Percentiles rank a stretch among this genome's conserved stretches.
Conservation (phyloP, 2,329 filamentous ascomycete species). For the Alternaria sp. region DNA sequence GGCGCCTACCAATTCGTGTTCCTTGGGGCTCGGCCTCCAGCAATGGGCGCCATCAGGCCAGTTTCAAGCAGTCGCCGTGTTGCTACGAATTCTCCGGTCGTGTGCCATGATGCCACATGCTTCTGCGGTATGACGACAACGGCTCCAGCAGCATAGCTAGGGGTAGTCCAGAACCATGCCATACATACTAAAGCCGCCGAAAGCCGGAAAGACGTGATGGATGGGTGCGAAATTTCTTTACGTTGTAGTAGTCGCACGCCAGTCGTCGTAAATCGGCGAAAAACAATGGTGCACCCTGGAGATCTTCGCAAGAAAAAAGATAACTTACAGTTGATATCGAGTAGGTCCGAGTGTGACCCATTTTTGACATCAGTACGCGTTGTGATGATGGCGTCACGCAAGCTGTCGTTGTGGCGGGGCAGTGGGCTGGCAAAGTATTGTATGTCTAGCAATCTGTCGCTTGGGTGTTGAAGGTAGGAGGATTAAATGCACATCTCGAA, state of each 20-base stretch:
- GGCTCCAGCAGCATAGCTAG: constrained; percentile 14
- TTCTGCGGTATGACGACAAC: constrained; percentile 36
- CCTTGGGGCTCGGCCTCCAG: constrained; percentile 14
- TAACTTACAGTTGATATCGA: constrained; percentile 50
- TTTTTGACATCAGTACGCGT: constrained; percentile 15
- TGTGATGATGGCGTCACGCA: constrained; percentile 10
- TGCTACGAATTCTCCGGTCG: constrained; percentile 25
- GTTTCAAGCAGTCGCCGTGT: background rate
- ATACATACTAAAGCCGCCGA: constrained; percentile 34
- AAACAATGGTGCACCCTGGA: constrained; percentile 16
- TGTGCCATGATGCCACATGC: constrained; percentile 35
- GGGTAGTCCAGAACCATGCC: constrained; percentile 21
- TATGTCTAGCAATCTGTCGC: constrained; percentile 6
- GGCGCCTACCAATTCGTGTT: constrained; percentile 13
- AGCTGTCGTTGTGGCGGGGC: constrained; percentile 25
- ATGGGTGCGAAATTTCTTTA: constrained; percentile 23
- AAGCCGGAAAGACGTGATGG: constrained; percentile 37
- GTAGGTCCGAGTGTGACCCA: constrained; percentile 47
- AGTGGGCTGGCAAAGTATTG: constrained; percentile 13
- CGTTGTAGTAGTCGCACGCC: constrained; percentile 15
- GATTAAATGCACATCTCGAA: constrained; percentile 11
- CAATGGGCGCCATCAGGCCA: constrained; percentile 10
- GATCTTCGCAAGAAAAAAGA: constrained; percentile 15
- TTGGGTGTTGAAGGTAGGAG: constrained; percentile 4
- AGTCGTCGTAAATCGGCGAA: constrained; percentile 28